Conservation (phyloP, 1,284 basidiomycete genomes). For the Pterula multifida region DNA sequence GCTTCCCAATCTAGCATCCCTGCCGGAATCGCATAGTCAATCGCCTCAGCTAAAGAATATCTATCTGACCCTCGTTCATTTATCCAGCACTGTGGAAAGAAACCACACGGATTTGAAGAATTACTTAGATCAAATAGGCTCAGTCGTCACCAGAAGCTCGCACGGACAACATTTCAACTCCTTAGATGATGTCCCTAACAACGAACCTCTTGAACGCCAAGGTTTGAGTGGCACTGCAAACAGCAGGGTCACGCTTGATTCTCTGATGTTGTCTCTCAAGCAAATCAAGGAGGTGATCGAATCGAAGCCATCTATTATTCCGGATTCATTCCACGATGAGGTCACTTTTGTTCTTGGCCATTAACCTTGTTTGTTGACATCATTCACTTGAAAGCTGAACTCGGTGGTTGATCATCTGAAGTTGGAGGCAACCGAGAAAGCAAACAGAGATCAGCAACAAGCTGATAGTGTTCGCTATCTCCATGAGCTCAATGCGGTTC, state of each 20-base stretch:
- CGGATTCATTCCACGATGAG: slow-evolving; percentile 9
- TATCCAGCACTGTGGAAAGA: neutral
- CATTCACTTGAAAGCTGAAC: slow-evolving; percentile 20
- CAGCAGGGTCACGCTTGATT: neutral
- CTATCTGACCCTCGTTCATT: neutral
- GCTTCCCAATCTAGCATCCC: neutral
- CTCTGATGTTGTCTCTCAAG: neutral
- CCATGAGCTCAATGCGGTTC: slow-evolving; percentile 57
- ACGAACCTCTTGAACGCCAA: too few species aligned
- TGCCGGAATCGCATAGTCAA: neutral
- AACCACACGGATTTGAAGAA: neutral
- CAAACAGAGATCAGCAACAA: slow-evolving; percentile 44
- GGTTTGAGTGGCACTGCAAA: too few species aligned
- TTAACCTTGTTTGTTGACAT: neutral
- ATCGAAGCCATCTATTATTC: neutral
- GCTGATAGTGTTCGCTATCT: slow-evolving; percentile 62
- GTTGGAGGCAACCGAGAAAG: slow-evolving; percentile 32
- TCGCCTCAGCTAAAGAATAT: neutral
- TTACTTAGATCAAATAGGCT: neutral
- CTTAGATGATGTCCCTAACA: neutral
- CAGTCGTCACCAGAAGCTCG: neutral
- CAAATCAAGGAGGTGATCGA: neutral
- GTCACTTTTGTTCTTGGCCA: slow-evolving; percentile 7
- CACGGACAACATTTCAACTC: neutral
- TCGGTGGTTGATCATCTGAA: slow-evolving; percentile 33